phyloP scores from a whole-genome alignment of 306 rosid genomes.

The Betula pendula region DNA sequence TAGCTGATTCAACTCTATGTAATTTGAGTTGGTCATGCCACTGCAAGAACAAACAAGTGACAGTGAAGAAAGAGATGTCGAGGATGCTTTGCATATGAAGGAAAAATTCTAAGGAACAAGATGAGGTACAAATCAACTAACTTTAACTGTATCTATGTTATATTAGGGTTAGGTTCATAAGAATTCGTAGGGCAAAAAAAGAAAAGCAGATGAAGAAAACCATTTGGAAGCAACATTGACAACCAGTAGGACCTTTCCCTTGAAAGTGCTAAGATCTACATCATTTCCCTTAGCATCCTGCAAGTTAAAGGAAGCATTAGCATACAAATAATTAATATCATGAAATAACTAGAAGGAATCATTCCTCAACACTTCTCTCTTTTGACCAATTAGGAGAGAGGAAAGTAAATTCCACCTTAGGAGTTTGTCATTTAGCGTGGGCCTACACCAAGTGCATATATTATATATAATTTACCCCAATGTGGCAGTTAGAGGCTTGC shows the following conservation, averaged over 20 bases:
- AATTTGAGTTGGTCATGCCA: slow-evolving; percentile 85
- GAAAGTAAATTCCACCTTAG: neutral
- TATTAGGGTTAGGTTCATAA: neutral
- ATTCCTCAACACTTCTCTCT: neutral
- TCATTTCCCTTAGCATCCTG: slow-evolving; percentile 77
- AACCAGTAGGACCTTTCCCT: slow-evolving; percentile 71
- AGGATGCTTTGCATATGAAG: neutral
- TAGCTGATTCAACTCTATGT: slow-evolving; percentile 75
- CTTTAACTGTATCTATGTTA: neutral
- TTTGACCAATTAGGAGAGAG: neutral
- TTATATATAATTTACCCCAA: neutral
- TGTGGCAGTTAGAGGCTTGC: neutral
- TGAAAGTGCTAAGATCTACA: slow-evolving; percentile 57
- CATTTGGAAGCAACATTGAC: slow-evolving; percentile 96
- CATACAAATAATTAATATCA: neutral
- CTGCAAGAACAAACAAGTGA: slow-evolving; percentile 45
- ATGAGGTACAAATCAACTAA: neutral
- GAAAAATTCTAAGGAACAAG: neutral
- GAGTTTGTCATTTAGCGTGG: neutral
- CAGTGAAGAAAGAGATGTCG: neutral
- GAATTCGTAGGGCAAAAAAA: neutral
- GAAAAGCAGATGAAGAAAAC: slow-evolving; percentile 32
- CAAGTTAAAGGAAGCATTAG: slow-evolving; percentile 13
- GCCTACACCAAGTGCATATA: neutral
- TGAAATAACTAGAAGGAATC: neutral